Base-by-base conservation (phyloP, 1,139 yeast genomes). In the Blastobotrys indianensis region DNA sequence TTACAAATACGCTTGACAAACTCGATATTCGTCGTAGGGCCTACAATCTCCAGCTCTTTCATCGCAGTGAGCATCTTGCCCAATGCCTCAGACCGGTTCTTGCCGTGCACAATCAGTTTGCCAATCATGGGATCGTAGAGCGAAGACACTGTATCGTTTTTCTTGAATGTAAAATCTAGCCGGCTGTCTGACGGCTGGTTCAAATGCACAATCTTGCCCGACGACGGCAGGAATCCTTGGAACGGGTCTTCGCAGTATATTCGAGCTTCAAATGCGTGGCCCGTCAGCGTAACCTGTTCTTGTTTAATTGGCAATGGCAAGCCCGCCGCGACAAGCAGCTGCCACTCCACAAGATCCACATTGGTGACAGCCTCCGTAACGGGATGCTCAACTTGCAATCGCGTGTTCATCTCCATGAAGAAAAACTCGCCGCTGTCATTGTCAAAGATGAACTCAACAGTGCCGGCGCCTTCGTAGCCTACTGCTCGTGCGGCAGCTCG, bases 321-420 rank as follows among this genome's bases (percentile, higher is more conserved):
- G 4, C 96, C 96, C 2, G 95, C 95, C 41, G 95, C 95, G 57
- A 87, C 85, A 67, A 86, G 95, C 57, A 87, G 82, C 69, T 87
- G 96, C 51, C 95, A 95, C 53, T 95, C 94, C 37, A 87, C 95
- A 51, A 87, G 73, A 69, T 87, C 96, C 50, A 86, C 90, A 54
- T 95, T 95, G 28, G 95, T 85, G 61, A 87, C 87, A 69, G 85
- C 94, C 69, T 87, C 82, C 45, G 82, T 77, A 55, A 77, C 78
- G 41, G 82, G 79, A 61, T 77, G 82, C 65, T 77, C 82, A 41
- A 77, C 82, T 60, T 77, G 82, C 48, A 77, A 75, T 57, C 82
- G 70, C 15, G 82, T 80, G 65, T 77, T 77, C 67, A 77, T 77
- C 62, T 77, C 82, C 64, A 77, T 77, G 55, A 77, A 77, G 62